phyloP scores from a whole-genome alignment of 1,284 basidiomycete species.

The Boletus calvinii region DNA sequence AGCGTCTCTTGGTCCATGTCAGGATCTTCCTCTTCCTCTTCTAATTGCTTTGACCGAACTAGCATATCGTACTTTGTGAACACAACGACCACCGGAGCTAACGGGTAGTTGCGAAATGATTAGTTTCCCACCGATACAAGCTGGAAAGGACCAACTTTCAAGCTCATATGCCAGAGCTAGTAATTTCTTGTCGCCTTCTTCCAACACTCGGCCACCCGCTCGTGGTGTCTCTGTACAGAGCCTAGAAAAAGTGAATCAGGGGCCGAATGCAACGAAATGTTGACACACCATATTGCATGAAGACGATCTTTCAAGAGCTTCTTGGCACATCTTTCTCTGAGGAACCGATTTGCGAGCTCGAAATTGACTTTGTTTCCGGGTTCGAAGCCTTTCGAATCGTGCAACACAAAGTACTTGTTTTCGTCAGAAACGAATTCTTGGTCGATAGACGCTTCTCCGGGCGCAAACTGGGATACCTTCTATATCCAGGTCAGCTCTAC shows the following conservation, averaged over 20 bases:
- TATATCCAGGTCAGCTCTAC: too few species aligned
- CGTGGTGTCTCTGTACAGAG: conserved; percentile 14
- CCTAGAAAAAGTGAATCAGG: neutral
- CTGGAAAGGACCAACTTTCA: neutral
- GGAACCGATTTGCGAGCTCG: conserved; percentile 3
- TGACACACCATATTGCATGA: conserved; percentile 8
- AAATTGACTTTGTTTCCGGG: conserved; percentile 2
- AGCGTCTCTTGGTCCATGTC: too few species aligned
- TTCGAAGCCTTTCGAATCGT: conserved; percentile 12
- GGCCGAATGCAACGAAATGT: too few species aligned
- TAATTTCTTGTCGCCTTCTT: conserved; percentile 10
- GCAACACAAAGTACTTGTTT: conserved; percentile 10
- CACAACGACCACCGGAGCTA: too few species aligned
- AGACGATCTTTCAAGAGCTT: conserved; percentile 4
- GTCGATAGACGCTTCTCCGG: conserved; percentile 6
- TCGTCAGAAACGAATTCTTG: conserved; percentile 12
- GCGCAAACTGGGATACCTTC: neutral
- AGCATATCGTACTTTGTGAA: too few species aligned
- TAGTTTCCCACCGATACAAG: too few species aligned
- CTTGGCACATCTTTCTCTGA: conserved; percentile 1
- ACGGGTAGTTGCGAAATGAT: too few species aligned
- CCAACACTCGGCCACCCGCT: conserved; percentile 10
- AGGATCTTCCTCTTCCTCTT: too few species aligned
- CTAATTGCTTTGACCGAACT: too few species aligned
- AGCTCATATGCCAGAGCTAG: conserved; percentile 1